These are phyloP conservation scores for Carallia brachiata DNA, from an alignment of 345 rosid species.

Conservation along the genomic window DNA sequence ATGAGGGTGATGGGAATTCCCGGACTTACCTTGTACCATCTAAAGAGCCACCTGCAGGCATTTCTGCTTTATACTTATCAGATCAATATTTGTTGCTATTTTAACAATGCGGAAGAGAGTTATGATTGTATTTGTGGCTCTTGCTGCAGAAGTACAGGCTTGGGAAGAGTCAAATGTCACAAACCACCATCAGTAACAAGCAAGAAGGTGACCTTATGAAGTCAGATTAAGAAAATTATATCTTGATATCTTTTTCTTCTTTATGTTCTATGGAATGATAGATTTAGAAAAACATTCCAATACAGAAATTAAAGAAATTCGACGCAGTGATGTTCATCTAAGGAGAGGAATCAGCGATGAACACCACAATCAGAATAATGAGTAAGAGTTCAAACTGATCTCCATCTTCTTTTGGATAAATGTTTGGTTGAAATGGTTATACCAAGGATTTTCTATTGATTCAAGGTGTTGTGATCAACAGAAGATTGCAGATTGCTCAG, in stretches of 20 bases:
- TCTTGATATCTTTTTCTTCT: background rate
- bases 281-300: conserved; percentile 9
- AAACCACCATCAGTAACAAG: conserved; percentile 33
- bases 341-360: conserved; percentile 30
- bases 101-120: background rate
- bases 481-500: conserved; percentile 69
- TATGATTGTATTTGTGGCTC: conserved; percentile 5
- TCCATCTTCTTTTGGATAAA: conserved; percentile 3
- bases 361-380: conserved; percentile 43
- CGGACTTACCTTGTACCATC: conserved; percentile 89
- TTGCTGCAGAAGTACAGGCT: conserved; percentile 81
- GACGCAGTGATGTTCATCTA: conserved; percentile 30
- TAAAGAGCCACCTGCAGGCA: conserved; percentile 96
- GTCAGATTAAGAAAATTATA: background rate
- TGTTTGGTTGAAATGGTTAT: conserved; percentile 12
- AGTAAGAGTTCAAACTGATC: conserved; percentile 45
- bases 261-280: background rate
- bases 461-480: conserved; percentile 32
- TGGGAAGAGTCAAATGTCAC: conserved; percentile 65
- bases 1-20: conserved; percentile 80
- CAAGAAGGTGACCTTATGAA: conserved; percentile 33
- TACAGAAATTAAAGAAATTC: conserved; percentile 50
- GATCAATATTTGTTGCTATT: conserved; percentile 6
- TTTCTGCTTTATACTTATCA: conserved; percentile 8
- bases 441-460: conserved; percentile 4